Evolutionary conservation across 345 rosid species (phyloP), one percentile per base, ranked within the genome.

Genomic region (Eucalyptus camaldulensis): DNA sequence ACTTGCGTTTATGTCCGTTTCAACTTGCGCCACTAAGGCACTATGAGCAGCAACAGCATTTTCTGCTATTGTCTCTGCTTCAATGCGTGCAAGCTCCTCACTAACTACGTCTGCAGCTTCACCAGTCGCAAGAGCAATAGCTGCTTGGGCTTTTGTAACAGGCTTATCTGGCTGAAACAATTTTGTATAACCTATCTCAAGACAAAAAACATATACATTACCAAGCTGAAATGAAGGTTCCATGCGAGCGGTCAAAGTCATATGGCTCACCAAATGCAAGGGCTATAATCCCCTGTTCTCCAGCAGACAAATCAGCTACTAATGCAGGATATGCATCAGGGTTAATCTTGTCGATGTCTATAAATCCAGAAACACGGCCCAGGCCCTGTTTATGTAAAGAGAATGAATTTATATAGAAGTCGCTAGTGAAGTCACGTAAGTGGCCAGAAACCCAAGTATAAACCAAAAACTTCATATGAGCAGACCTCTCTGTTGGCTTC

Each of bases 261-360:
- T 90, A 86, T 88, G 89, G 94, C 96, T 93, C 88, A 98, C 99
- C 99, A 90, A 98, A 98, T 87, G 98, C 97, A 90, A 95, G 97
- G 80, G 98, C 91, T 92, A 91, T 94, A 87, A 98, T 94, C 91
- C 99, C 98, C 86, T 95, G 96, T 87, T 97, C 99, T 91, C 98
- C 96, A 27, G 94, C 92, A 80, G 96, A 96, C 88, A 98, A 90
- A 89, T 98, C 99, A 86, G 99, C 97, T 87, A 96, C 90, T 85
- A 98, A 94, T 51, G 98, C 96, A 89, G 99, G 99, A 95, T 98
- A 98, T 50, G 99, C 99, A 92, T 95, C 95, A 47, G 96, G 97
- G 88, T 96, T 93, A 91, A 98, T 95, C 91, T 94, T 95, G 91
- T 95, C 94, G 87, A 95, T 91, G 93, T 98, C 99, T 83, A 95